Evolutionary conservation across 73 alveolate species (phyloP).

Genomic region (Paramecium octaurelia): DNA sequence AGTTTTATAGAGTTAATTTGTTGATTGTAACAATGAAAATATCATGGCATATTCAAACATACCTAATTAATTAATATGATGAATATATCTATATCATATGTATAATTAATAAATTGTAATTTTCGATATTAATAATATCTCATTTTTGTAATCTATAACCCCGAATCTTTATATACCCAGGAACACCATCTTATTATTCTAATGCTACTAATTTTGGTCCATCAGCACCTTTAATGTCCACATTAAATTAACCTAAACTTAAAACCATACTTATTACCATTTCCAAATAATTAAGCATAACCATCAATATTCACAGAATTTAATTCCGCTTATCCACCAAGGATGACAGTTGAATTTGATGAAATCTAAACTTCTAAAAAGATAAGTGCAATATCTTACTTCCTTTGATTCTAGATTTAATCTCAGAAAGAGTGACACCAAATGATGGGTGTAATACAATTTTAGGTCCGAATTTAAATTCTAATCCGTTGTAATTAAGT

Average conservation of each 20-base stretch:
- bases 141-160: slow-evolving; percentile 67
- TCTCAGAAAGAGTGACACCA: slow-evolving; percentile 86
- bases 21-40: background rate
- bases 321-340: slow-evolving; percentile 69
- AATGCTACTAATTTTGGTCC: slow-evolving; percentile 13
- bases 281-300: slow-evolving; percentile 36
- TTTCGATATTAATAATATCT: background rate
- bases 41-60: background rate
- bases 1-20: background rate
- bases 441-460: slow-evolving; percentile 89
- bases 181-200: slow-evolving; percentile 71
- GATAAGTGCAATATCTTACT: background rate
- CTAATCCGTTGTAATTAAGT: slow-evolving; percentile 71
- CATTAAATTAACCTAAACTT: background rate
- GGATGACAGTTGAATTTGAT: slow-evolving; percentile 69
- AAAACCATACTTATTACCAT: slow-evolving; percentile 6
- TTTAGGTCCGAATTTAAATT: slow-evolving; percentile 84
- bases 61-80: slow-evolving; percentile 33
- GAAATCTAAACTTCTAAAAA: slow-evolving; percentile 58
- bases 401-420: slow-evolving; percentile 75
- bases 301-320: slow-evolving; percentile 77
- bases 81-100: background rate
- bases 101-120: background rate
- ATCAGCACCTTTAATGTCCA: background rate
- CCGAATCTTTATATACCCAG: slow-evolving; percentile 62